Conservation (phyloP, 192 early-diverging fungal species). For the Coemansia sp. region DNA sequence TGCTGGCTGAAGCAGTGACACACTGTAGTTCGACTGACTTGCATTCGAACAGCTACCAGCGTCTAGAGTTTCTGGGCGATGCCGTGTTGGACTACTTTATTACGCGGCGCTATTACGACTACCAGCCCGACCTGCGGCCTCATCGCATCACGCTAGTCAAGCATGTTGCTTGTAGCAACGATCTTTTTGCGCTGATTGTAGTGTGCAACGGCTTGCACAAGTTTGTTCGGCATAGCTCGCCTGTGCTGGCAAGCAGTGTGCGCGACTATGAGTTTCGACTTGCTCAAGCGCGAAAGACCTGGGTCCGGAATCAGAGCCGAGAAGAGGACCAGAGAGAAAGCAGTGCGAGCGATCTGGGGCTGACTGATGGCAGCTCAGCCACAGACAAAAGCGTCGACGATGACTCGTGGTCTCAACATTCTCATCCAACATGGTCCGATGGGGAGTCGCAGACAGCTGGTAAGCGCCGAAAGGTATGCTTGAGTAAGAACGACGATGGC, state of each 20-base stretch:
- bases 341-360: background rate
- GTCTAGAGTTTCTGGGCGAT: slow-evolving; percentile 87
- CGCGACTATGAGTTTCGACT: slow-evolving; percentile 58
- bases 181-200: slow-evolving; percentile 72
- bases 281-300: slow-evolving; percentile 22
- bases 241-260: slow-evolving; percentile 58
- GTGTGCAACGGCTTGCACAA: slow-evolving; percentile 63
- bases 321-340: background rate
- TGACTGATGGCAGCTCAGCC: background rate
- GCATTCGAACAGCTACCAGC: slow-evolving; percentile 73
- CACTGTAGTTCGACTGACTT: slow-evolving; percentile 70
- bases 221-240: slow-evolving; percentile 66
- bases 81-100: slow-evolving; percentile 80
- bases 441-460: too few relatives aligned
- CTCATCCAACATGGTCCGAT: background rate
- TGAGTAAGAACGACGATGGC: background rate
- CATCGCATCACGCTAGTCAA: slow-evolving; percentile 82
- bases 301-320: slow-evolving; percentile 13
- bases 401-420: background rate
- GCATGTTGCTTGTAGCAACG: slow-evolving; percentile 86
- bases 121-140: slow-evolving; percentile 65
- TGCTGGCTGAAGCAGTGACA: slow-evolving; percentile 81
- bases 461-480: slow-evolving; percentile 2
- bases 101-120: slow-evolving; percentile 70
- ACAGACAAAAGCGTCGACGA: background rate